These are phyloP conservation scores for Ambrosia trifida DNA, from an alignment of 129 eudicot species.

Conservation along the genomic window DNA sequence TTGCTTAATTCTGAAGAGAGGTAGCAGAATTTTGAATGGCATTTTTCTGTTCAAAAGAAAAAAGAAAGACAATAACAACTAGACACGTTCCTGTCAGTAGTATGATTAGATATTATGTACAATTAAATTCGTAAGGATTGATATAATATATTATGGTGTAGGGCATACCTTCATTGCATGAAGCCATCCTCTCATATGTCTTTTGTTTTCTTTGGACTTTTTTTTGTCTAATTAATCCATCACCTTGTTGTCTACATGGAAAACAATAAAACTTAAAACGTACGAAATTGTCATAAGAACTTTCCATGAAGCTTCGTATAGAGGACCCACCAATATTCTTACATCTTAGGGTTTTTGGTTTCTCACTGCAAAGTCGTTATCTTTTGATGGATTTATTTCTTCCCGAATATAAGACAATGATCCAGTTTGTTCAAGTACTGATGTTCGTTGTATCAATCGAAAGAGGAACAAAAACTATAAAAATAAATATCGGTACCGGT, in stretches of 20 bases:
- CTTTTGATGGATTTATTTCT: too few relatives aligned
- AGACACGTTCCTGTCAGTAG: not conserved
- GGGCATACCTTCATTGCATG: not conserved
- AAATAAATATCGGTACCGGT: too few relatives aligned
- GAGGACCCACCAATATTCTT: not conserved
- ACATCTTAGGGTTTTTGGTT: too few relatives aligned
- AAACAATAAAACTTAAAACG: not conserved
- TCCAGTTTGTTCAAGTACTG: too few relatives aligned
- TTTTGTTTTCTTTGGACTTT: slow-evolving; percentile 14
- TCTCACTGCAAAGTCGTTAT: too few relatives aligned
- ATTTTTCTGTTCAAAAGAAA: too few relatives aligned
- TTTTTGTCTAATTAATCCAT: not conserved
- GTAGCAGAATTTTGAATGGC: slow-evolving; percentile 9
- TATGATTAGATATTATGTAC: not conserved
- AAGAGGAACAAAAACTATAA: too few relatives aligned
- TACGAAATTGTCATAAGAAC: slow-evolving; percentile 5
- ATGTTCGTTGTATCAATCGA: too few relatives aligned
- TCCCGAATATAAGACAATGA: too few relatives aligned
- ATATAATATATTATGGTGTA: not conserved
- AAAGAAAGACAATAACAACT: not conserved
- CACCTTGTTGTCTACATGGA: slow-evolving; percentile 12
- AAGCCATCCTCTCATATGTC: slow-evolving; percentile 6
- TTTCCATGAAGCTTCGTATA: slow-evolving; percentile 16
- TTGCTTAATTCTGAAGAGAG: not conserved
- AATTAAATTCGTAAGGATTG: not conserved